Conservation (phyloP, 2,329 filamentous ascomycete genomes). For the Huntiella moniliformis region DNA sequence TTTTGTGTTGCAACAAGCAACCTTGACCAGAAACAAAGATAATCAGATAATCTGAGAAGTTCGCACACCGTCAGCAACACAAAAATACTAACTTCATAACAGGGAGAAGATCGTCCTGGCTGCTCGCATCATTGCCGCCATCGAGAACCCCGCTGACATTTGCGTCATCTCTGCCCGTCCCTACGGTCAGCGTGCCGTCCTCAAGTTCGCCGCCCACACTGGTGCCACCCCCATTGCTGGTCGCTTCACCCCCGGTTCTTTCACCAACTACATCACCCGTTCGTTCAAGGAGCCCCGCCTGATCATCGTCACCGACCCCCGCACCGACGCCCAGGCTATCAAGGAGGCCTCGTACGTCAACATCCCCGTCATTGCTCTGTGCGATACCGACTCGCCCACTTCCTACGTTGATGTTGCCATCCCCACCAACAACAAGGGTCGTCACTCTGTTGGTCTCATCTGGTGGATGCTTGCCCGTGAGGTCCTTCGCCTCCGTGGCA, state of each 20-base stretch:
- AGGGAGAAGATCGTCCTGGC: constrained; percentile 99
- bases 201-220: constrained; percentile 99
- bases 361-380: constrained; percentile 98
- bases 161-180: constrained; percentile 98
- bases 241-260: constrained; percentile 99
- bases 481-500: constrained; percentile 96
- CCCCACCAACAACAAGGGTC: constrained; percentile 99
- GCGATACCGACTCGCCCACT: constrained; percentile 97
- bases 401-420: constrained; percentile 99
- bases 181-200: constrained; percentile 97
- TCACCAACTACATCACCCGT: constrained; percentile 99
- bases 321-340: constrained; percentile 99
- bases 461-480: constrained; percentile 99
- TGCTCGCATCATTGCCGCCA: constrained; percentile 93
- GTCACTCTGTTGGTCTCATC: constrained; percentile 92
- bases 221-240: constrained; percentile 95
- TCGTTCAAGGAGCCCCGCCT: constrained; percentile 99
- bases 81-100: constrained; percentile 15
- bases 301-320: constrained; percentile 97
- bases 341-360: constrained; percentile 99
- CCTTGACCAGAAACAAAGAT: no score
- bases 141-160: constrained; percentile 99
- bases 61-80: no score
- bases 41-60: no score
- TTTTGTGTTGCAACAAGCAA: no score